Conservation (phyloP, 305 asterid species). For the Fraxinus greggii region DNA sequence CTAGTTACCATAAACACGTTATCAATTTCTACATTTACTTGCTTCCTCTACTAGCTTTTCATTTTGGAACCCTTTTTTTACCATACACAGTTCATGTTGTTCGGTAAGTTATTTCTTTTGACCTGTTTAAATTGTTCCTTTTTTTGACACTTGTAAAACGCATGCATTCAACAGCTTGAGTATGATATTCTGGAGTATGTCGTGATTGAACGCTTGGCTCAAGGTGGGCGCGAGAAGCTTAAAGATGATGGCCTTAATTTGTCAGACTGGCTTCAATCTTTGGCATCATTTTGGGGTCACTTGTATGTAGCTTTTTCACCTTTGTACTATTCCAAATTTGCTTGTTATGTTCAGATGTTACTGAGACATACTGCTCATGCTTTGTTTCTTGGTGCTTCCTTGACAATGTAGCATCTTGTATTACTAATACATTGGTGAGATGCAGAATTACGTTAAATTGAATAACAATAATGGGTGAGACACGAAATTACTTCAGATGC, state of each 20-base stretch:
- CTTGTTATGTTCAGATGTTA: slow-evolving; percentile 7
- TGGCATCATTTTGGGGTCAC: slow-evolving; percentile 99
- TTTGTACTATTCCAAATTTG: slow-evolving; percentile 25
- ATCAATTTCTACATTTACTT: background rate
- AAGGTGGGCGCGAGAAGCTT: slow-evolving; percentile 97
- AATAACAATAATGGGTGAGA: background rate
- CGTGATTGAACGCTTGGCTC: slow-evolving; percentile 95
- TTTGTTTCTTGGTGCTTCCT: background rate
- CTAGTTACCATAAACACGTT: slow-evolving; percentile 5
- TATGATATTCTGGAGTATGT: slow-evolving; percentile 97
- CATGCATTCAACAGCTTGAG: slow-evolving; percentile 70
- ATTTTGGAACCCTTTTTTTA: background rate
- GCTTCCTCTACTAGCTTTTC: slow-evolving; percentile 5
- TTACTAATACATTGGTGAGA: slow-evolving; percentile 12
- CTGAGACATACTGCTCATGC: slow-evolving; percentile 14
- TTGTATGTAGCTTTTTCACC: slow-evolving; percentile 62
- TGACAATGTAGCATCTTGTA: background rate
- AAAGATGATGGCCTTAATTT: slow-evolving; percentile 97
- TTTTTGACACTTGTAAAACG: slow-evolving; percentile 17
- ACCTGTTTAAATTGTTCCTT: slow-evolving; percentile 1
- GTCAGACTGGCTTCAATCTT: slow-evolving; percentile 98
- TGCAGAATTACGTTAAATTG: slow-evolving; percentile 21
- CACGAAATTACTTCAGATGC: slow-evolving; percentile 3
- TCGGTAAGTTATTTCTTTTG: background rate
- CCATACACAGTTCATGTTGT: background rate